A percentile compares a stretch with the other conserved stretches of the same genome.
phyloP scores from a whole-genome alignment of 1,139 yeast genomes.

The Yamadazyma mexicana region DNA sequence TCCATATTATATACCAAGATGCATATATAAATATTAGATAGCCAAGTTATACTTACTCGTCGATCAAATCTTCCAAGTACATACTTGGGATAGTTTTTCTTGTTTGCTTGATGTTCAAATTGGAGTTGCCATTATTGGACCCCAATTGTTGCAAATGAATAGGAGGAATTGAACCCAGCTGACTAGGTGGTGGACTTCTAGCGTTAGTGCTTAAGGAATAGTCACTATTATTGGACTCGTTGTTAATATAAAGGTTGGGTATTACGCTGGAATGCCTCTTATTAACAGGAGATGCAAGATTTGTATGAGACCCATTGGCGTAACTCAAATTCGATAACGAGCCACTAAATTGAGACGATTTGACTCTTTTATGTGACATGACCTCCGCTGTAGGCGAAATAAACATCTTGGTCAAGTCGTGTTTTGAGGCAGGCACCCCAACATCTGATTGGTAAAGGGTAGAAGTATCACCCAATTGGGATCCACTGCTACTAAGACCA shows the following conservation, averaged over 20 bases:
- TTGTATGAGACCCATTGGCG: conserved; percentile 26
- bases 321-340: conserved; percentile 25
- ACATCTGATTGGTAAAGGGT: conserved; percentile 39
- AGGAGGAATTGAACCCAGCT: conserved; percentile 8
- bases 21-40: too few relatives aligned
- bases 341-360: conserved; percentile 21
- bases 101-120: conserved; percentile 13
- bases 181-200: conserved; percentile 8
- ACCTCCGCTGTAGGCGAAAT: conserved; percentile 82
- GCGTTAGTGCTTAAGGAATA: conserved; percentile 23
- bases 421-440: conserved; percentile 34
- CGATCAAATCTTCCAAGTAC: conserved; percentile 59
- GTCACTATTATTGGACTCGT: conserved; percentile 37
- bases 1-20: too few relatives aligned
- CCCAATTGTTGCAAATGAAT: conserved; percentile 15
- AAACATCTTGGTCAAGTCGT: conserved; percentile 55
- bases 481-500: conserved; percentile 13
- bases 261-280: conserved; percentile 34
- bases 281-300: conserved; percentile 26
- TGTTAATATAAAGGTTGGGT: conserved; percentile 39
- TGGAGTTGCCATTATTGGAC: conserved; percentile 4
- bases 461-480: conserved; percentile 38
- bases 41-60: conserved; percentile 19
- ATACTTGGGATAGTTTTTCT: conserved; percentile 53
- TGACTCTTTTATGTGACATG: conserved; percentile 46